These are phyloP conservation scores for Phytophthora idaei DNA, from an alignment of 352 stramenopile genomes.

Conservation along the genomic window DNA sequence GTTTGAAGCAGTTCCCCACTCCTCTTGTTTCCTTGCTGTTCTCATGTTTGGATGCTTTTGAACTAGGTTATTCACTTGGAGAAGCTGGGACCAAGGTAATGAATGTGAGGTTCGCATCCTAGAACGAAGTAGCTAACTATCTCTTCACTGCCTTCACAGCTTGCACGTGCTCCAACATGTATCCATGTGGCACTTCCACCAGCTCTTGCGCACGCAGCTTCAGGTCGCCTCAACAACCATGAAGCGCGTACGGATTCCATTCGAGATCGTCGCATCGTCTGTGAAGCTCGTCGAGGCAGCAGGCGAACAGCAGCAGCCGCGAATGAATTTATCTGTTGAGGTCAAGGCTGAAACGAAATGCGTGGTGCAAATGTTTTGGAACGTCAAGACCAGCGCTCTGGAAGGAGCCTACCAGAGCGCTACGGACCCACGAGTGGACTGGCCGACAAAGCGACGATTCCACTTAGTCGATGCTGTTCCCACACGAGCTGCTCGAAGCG, in stretches of 20 bases:
- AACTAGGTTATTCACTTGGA: conserved; percentile 33
- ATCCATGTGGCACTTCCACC: too few species aligned
- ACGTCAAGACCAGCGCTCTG: conserved; percentile 34
- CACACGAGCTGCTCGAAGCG: conserved; percentile 12
- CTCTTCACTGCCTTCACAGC: too few species aligned
- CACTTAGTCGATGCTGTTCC: not conserved
- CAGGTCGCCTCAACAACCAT: conserved; percentile 43
- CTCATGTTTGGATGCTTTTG: not conserved
- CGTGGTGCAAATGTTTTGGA: conserved; percentile 44
- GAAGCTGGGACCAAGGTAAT: conserved; percentile 39
- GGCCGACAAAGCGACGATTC: conserved; percentile 3
- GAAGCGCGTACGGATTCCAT: conserved; percentile 48
- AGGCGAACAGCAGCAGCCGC: not conserved
- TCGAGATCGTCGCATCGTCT: conserved; percentile 47
- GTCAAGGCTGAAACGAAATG: conserved; percentile 31
- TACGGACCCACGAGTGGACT: conserved; percentile 3
- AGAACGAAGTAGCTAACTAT: too few species aligned
- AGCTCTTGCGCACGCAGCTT: conserved; percentile 48
- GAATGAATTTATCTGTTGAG: conserved; percentile 31
- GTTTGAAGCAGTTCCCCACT: conserved; percentile 4
- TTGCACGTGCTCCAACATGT: too few species aligned
- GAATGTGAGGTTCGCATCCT: not conserved
- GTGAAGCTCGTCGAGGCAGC: conserved; percentile 24
- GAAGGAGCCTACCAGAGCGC: conserved; percentile 11
- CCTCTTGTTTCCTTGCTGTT: not conserved